These are phyloP conservation scores for Astrothelium subdiscretum DNA, from an alignment of 495 filamentous ascomycete species.

Conservation along the genomic window DNA sequence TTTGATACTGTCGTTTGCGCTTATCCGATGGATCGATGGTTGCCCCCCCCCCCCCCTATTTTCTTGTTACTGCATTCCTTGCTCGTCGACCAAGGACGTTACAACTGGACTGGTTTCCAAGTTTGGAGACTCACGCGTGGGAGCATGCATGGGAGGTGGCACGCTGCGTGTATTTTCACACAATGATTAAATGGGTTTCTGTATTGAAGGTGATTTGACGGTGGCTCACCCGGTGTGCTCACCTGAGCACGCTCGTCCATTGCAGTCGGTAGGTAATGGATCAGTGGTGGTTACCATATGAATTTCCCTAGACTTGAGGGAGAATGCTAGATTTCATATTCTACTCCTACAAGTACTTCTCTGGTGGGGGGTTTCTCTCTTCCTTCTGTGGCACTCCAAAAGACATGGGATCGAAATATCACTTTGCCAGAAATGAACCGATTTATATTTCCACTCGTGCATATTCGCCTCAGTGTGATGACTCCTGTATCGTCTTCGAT, in stretches of 20 bases:
- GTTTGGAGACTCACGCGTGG: not conserved
- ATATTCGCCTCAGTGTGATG: not conserved
- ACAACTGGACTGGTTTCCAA: not conserved
- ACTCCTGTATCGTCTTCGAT: not conserved
- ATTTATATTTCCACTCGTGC: not conserved
- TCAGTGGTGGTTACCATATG: not conserved
- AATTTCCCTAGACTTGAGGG: not conserved
- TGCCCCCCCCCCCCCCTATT: not conserved
- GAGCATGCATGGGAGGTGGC: not conserved
- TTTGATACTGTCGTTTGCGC: not conserved
- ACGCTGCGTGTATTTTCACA: not conserved
- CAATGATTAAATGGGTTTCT: not conserved
- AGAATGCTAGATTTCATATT: conserved; percentile 2
- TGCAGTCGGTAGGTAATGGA: not conserved
- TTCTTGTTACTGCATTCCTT: not conserved
- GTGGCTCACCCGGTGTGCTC: not conserved
- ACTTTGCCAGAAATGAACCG: not conserved
- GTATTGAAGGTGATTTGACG: not conserved
- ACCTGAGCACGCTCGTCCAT: not conserved
- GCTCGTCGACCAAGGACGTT: not conserved
- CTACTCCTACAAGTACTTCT: not conserved
- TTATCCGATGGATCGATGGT: not conserved
- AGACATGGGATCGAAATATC: conserved; percentile 2
- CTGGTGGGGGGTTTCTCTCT: not conserved
- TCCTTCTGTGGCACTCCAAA: conserved; percentile 1